Evolutionary conservation across 768 basidiomycete species (phyloP).

Genomic region (Austroboletus eburneus): DNA sequence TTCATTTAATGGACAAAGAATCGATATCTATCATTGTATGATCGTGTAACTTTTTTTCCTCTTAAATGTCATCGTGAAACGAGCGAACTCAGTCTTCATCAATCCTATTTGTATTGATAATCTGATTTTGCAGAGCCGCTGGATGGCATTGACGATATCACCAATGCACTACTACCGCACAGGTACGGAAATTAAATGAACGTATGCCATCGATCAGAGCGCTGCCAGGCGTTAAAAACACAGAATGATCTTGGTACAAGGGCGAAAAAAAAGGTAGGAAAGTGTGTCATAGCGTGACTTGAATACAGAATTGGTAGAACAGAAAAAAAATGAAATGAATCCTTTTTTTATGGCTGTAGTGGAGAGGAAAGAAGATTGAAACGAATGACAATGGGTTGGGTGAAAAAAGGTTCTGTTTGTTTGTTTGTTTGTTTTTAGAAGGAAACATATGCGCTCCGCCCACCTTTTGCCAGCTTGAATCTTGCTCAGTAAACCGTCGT

Average conservation of each 20-base stretch:
- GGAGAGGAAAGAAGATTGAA: neutral
- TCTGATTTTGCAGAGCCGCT: no score
- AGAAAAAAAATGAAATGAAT: conserved; percentile 2
- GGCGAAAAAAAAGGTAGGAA: neutral
- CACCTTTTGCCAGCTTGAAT: no score
- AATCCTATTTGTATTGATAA: no score
- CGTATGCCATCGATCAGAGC: neutral
- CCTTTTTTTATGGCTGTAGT: neutral
- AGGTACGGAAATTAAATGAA: conserved; percentile 5
- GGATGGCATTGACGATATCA: neutral
- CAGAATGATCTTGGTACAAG: conserved; percentile 10
- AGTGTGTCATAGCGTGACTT: conserved; percentile 6
- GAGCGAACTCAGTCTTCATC: no score
- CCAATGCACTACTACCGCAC: conserved; percentile 9
- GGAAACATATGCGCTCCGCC: no score
- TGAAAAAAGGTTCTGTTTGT: no score
- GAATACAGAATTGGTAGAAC: conserved; percentile 12
- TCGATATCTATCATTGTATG: no score
- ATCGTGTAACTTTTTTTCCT: no score
- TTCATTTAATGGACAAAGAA: no score
- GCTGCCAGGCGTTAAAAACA: neutral
- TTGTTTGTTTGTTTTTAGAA: no score
- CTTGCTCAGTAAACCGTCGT: conserved; percentile 43
- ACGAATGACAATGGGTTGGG: conserved; percentile 10
- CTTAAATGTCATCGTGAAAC: no score